Evolutionary conservation across 352 stramenopile genomes (phyloP), one percentile per base, ranked within the genome.

Genomic region (Albugo laibachii): DNA sequence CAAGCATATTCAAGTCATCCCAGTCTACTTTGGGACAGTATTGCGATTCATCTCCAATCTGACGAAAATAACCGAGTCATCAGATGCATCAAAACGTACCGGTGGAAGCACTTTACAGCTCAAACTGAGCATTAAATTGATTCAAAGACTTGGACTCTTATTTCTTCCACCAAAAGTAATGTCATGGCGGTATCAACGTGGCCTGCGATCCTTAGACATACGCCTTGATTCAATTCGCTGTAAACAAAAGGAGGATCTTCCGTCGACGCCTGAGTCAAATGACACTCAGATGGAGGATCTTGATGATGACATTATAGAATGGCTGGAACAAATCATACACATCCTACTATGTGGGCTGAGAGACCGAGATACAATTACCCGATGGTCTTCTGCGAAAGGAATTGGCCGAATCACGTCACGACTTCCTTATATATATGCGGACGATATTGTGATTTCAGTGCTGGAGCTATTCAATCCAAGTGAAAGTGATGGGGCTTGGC

Each of bases 311-410:
- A 78, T 96, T 12, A 83, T 96, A n/a, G 88, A 97, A 53, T 72
- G 97, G 58, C 68, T 99, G 16, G 95, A 99, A 61, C 87, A 98
- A 49, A 95, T 97, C 34, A 87, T 98, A 34, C 94, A 96, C 46
- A 67, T 83, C 5, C 54, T 92, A 21, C 52, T 98, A 13, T 76
- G 61, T 42, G 84, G 78, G 0, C 58, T 98, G 3, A 70, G 76
- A 31, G 91, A 98, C 62, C 84, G 91, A 44, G 87, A 96, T 61
- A 99, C 95, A 1, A 80, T 97, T 13, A 94, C 98, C 40, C 77
- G 95, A n/a, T 99, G 95, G 95, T 98, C 91, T 1, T 91, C 93
- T 18, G 95, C 95, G n/a, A 99, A 99, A 57, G 95, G 94, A 13
- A 87, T 99, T 41, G 95, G 94, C 8, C 77, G 95, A 6, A 83